phyloP scores from a whole-genome alignment of 805 yeast genomes.

The Gaillardinia entomophila region DNA sequence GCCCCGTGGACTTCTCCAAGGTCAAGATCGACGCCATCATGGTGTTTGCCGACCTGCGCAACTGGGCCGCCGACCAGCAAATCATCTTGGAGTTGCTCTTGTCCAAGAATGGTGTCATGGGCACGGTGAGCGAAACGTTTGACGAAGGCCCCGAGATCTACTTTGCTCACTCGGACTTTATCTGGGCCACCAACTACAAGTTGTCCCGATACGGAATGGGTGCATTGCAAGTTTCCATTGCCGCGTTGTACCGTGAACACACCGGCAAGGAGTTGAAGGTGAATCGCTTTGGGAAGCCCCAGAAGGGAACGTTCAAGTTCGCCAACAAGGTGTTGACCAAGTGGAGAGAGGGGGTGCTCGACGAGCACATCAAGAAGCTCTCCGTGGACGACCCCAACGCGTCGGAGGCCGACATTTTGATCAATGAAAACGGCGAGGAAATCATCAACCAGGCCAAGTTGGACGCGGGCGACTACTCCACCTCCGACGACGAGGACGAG shows the following conservation, averaged over 20 bases:
- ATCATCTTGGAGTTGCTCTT: constrained; percentile 76
- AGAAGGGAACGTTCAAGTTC: constrained; percentile 76
- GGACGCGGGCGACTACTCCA: constrained; percentile 28
- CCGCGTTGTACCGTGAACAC: constrained; percentile 77
- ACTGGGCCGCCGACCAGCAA: constrained; percentile 92
- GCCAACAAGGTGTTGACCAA: constrained; percentile 70
- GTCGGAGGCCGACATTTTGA: constrained; percentile 35
- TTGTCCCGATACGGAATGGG: constrained; percentile 91
- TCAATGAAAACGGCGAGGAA: constrained; percentile 40
- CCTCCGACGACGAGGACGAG: constrained; percentile 14
- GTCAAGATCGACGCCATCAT: constrained; percentile 71
- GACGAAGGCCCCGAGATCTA: constrained; percentile 79
- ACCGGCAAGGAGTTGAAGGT: constrained; percentile 78
- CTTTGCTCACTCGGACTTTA: constrained; percentile 88
- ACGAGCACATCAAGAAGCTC: constrained; percentile 60
- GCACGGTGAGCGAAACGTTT: constrained; percentile 63
- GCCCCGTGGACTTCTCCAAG: constrained; percentile 60
- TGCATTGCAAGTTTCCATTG: constrained; percentile 82
- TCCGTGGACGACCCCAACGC: constrained; percentile 40
- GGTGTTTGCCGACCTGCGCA: constrained; percentile 88
- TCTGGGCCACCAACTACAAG: constrained; percentile 87
- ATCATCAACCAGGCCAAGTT: constrained; percentile 37
- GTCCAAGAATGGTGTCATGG: constrained; percentile 77
- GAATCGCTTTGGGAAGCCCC: constrained; percentile 86
- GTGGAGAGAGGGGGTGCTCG: constrained; percentile 77